Percentiles rank a stretch among this genome's conserved stretches.
Conservation (phyloP, 202 grass and related monocot species). For the Saccharum hybrid region DNA sequence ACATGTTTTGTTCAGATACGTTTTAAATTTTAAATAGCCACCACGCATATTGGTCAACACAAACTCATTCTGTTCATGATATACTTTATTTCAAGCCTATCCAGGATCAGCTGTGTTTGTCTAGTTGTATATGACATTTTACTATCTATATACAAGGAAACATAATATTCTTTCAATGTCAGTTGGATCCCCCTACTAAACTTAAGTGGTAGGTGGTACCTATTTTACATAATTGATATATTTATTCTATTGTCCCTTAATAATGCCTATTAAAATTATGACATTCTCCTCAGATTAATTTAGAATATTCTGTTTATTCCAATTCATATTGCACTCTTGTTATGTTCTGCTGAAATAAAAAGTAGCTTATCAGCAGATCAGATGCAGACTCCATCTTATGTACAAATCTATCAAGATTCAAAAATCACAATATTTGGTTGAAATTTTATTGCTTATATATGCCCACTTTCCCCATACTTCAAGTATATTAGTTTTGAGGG, state of each 20-base stretch:
- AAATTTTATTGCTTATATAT: not conserved
- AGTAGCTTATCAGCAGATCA: not conserved
- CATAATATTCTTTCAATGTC: no score
- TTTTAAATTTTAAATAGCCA: no score
- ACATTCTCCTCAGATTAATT: not conserved
- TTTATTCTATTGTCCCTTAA: not conserved
- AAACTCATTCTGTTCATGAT: no score
- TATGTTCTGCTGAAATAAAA: not conserved
- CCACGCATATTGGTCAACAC: no score
- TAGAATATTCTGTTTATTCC: not conserved
- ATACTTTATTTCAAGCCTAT: no score
- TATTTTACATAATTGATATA: not conserved
- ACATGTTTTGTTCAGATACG: no score
- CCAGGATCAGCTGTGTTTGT: no score
- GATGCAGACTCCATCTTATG: not conserved
- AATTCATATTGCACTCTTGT: not conserved
- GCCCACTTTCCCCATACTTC: not conserved
- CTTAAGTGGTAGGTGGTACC: no score
- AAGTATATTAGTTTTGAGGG: slow-evolving; percentile 19
- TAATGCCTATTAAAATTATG: not conserved
- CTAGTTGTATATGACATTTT: no score
- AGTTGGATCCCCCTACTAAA: no score
- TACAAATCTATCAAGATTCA: not conserved
- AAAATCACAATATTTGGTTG: not conserved
- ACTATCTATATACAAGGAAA: no score